These are phyloP conservation scores for Neltuma alba DNA, from an alignment of 306 rosid species.

Conservation along the genomic window DNA sequence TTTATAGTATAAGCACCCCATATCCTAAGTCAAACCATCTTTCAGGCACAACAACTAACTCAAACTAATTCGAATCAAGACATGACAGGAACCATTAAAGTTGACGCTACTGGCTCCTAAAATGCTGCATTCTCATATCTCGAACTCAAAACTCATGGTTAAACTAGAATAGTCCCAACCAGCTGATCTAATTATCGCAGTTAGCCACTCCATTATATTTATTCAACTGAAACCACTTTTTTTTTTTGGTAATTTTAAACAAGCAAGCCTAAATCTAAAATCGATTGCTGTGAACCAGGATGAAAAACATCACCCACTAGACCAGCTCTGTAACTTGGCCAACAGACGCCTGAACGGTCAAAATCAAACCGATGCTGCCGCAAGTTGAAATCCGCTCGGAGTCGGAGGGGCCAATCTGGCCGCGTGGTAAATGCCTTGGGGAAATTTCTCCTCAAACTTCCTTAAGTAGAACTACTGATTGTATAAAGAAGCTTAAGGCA, in stretches of 20 bases:
- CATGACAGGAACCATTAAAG: too few species aligned
- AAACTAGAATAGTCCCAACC: too few species aligned
- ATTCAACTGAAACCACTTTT: not conserved
- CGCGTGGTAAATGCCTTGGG: constrained; percentile 3
- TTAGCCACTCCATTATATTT: too few species aligned
- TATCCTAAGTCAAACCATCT: too few species aligned
- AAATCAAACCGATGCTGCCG: not conserved
- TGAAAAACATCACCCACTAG: not conserved
- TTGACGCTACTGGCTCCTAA: too few species aligned
- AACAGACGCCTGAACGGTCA: not conserved
- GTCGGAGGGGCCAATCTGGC: not conserved
- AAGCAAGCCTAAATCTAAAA: not conserved
- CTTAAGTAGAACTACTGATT: not conserved
- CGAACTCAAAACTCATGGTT: too few species aligned
- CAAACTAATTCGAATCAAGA: too few species aligned
- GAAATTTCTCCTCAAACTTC: not conserved
- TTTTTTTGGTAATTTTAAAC: not conserved
- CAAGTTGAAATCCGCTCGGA: not conserved
- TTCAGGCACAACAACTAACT: too few species aligned
- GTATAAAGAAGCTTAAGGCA: constrained; percentile 28
- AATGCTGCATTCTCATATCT: too few species aligned
- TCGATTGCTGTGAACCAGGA: not conserved
- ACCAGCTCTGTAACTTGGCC: not conserved
- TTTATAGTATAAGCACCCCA: too few species aligned
- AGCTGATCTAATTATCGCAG: too few species aligned